A percentile compares a stretch with the other conserved stretches of the same genome.
These are phyloP conservation scores for Eucalyptus regnans DNA, from an alignment of 345 rosid genomes.

Conservation along the genomic window DNA sequence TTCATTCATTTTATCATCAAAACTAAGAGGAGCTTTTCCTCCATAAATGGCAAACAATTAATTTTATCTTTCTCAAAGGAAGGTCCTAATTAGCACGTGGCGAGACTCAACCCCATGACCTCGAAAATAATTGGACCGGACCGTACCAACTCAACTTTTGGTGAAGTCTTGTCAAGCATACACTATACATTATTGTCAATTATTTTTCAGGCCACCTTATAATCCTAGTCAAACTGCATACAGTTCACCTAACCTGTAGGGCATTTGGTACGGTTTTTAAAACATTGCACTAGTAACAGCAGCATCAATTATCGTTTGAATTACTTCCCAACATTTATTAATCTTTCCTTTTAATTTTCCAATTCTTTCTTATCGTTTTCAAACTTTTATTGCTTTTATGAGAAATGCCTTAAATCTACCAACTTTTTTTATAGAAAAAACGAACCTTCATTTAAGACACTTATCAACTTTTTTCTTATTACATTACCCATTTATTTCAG, in stretches of 20 bases:
- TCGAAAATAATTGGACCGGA: neutral
- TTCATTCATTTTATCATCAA: too few species aligned
- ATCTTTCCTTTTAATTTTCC: neutral
- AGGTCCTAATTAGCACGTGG: neutral
- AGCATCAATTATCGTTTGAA: neutral
- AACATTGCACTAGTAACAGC: neutral
- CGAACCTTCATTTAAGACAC: neutral
- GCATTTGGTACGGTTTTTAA: neutral
- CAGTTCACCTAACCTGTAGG: neutral
- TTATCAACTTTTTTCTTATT: neutral
- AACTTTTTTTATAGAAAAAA: neutral
- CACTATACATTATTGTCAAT: neutral
- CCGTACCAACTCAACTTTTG: neutral
- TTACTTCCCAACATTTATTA: neutral
- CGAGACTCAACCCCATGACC: neutral
- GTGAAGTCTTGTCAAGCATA: neutral
- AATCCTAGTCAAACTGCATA: too few species aligned
- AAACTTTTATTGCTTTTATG: neutral
- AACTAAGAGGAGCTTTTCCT: too few species aligned
- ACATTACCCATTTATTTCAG: accelerated
- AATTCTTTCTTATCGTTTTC: neutral
- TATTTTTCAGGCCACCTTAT: neutral
- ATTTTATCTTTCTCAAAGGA: too few species aligned
- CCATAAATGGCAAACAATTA: too few species aligned
- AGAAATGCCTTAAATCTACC: neutral